phyloP scores from a whole-genome alignment of 179 eudicot genomes.

The Amaranthus tricolor region DNA sequence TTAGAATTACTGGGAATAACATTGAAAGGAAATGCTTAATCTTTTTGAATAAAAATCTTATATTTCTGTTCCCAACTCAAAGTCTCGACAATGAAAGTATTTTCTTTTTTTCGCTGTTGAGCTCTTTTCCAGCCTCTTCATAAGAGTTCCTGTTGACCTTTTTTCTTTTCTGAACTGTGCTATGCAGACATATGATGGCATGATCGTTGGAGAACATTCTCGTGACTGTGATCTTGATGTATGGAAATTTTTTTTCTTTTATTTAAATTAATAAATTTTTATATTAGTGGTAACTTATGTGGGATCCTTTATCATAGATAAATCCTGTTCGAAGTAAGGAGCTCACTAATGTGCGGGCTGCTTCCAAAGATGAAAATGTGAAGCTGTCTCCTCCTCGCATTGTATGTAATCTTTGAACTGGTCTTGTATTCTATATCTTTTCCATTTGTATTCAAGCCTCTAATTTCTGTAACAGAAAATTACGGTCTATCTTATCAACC shows the following conservation, averaged over 20 bases:
- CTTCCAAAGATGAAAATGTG: constrained; percentile 83
- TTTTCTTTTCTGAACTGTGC: neutral
- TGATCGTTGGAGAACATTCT: constrained; percentile 97
- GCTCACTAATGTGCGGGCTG: constrained; percentile 75
- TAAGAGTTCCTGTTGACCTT: constrained; percentile 17
- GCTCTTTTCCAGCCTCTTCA: neutral
- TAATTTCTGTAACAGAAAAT: neutral
- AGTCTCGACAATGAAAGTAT: neutral
- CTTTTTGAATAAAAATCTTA: neutral
- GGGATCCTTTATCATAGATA: constrained; percentile 42
- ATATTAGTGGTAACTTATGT: constrained; percentile 9
- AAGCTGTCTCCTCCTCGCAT: constrained; percentile 88
- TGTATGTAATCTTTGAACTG: constrained; percentile 43
- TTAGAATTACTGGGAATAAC: neutral
- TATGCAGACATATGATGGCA: constrained; percentile 89
- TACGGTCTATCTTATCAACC: neutral
- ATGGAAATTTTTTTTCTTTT: constrained; percentile 30
- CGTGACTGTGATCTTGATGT: constrained; percentile 96
- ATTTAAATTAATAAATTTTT: neutral
- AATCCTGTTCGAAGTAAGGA: constrained; percentile 85
- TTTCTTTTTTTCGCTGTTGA: neutral
- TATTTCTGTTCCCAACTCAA: neutral
- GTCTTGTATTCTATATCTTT: constrained; percentile 1
- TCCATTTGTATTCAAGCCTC: neutral
- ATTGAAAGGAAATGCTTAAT: neutral